Percentiles rank a stretch among this genome's conserved stretches.
phyloP scores from a whole-genome alignment of 2,329 filamentous ascomycete genomes.

The Neoarthrinium moseri region DNA sequence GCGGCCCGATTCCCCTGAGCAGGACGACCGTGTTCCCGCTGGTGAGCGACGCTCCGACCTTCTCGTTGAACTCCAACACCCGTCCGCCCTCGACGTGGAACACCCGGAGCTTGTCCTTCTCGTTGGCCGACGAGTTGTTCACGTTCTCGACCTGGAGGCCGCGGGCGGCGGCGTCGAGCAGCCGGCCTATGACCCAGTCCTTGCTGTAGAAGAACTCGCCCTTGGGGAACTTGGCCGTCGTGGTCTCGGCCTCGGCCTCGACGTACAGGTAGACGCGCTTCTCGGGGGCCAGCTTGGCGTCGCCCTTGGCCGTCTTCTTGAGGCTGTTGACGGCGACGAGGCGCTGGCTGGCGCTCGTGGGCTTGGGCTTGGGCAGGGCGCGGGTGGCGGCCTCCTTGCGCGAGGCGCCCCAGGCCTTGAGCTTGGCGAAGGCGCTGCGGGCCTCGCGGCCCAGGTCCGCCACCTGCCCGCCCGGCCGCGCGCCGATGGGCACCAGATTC shows the following conservation, averaged over 20 bases:
- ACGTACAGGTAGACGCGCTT: slow-evolving; percentile 90
- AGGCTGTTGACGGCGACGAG: slow-evolving; percentile 71
- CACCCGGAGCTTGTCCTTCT: slow-evolving; percentile 78
- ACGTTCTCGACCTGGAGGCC: slow-evolving; percentile 78
- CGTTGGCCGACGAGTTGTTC: slow-evolving; percentile 74
- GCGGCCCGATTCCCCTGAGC: slow-evolving; percentile 79
- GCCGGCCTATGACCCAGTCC: slow-evolving; percentile 86
- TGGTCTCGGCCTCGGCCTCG: slow-evolving; percentile 85
- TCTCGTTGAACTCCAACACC: slow-evolving; percentile 83
- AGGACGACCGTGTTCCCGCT: slow-evolving; percentile 90
- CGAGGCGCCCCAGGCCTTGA: slow-evolving; percentile 77
- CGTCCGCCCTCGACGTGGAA: slow-evolving; percentile 92
- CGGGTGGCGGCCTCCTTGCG: slow-evolving; percentile 65
- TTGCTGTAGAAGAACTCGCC: slow-evolving; percentile 78
- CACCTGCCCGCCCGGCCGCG: slow-evolving; percentile 36
- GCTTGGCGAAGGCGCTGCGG: slow-evolving; percentile 69
- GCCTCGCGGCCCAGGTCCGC: slow-evolving; percentile 63
- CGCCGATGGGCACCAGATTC: slow-evolving; percentile 64
- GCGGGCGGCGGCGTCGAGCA: slow-evolving; percentile 76
- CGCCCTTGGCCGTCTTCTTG: slow-evolving; percentile 87
- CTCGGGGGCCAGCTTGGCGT: slow-evolving; percentile 74
- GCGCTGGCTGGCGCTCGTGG: slow-evolving; percentile 61
- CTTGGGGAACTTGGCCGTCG: slow-evolving; percentile 77
- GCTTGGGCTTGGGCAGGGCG: slow-evolving; percentile 61
- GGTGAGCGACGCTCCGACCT: slow-evolving; percentile 69